Evolutionary conservation across 352 stramenopile species (phyloP), one percentile per base, ranked within the genome.

Genomic region (Phytophthora lateralis): DNA sequence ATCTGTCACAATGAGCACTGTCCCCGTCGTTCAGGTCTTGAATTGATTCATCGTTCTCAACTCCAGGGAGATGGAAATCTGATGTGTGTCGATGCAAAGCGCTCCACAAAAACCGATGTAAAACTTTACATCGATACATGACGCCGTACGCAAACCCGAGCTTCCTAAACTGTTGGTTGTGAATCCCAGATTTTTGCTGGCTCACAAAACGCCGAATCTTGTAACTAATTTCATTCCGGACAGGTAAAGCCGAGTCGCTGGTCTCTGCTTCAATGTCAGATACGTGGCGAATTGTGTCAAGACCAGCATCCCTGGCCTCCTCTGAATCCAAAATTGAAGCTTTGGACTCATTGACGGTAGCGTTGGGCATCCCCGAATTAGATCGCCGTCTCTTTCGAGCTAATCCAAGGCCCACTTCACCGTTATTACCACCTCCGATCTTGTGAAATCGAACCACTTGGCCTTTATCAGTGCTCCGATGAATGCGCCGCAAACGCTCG

Each of bases 91-190:
- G 46, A 53, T 91, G 73, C 18, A 91, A 73, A 59, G 82, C 86
- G 21, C 42, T 71, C 82, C 82, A 93, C 21, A 93, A 59, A 60
- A 88, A 91, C 39, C 68, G 63, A 66, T 93, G 85, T n/a, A 93
- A 75, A 47, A 75, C 61, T 75, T 90, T 91, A 58, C 85, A 91
- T 43, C 85, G 82, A 66, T 82, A 93, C 82, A 93, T 93, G 24
- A 91, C 82, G 7, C 85, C 85, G 32, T 91, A 91, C 7, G 82
- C 85, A 56, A 93, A 91, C 0, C 85, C 85, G 12, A 93, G 77
- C 26, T 85, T 88, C 34, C 77, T 72, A 53, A 88, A 93, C 69
- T 93, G 85, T 9, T 85, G 71, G 3, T 65, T 80, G 52, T 92
- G 83, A 6, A 78, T 52, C 17, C 73, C 71, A 2, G 71, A 81